Conservation (phyloP, 768 basidiomycete species). For the Termitomyces sp. region DNA sequence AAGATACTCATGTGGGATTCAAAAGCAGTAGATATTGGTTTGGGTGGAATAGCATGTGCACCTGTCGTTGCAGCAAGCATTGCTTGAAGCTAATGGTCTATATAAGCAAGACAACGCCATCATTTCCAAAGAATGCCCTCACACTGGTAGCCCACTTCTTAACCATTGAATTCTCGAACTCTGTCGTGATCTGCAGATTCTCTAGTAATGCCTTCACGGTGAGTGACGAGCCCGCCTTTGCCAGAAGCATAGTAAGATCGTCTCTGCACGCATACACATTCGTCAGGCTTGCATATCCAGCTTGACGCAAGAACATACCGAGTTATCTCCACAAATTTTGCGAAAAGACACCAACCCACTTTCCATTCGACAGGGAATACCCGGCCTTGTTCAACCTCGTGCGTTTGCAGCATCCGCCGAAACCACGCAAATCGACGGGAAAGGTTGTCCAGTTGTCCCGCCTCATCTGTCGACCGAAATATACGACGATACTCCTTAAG, state of each 20-base stretch:
- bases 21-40: constrained; percentile 82
- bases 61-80: constrained; percentile 53
- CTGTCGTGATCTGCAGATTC: constrained; percentile 76
- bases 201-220: constrained; percentile 81
- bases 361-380: constrained; percentile 87
- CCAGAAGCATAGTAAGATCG: constrained; percentile 75
- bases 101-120: background rate
- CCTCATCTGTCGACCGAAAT: constrained; percentile 89
- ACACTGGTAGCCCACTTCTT: constrained; percentile 82
- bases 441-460: constrained; percentile 94
- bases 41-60: constrained; percentile 45
- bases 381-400: constrained; percentile 81
- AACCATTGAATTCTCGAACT: constrained; percentile 79
- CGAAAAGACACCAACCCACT: constrained; percentile 74
- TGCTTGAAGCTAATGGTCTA: constrained; percentile 46
- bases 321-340: constrained; percentile 89
- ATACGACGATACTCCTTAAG: constrained; percentile 95
- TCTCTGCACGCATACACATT: constrained; percentile 42
- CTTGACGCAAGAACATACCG: constrained; percentile 40
- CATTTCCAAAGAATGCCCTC: constrained; percentile 7
- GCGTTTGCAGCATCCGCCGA: constrained; percentile 71
- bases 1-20: constrained; percentile 91
- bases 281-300: background rate
- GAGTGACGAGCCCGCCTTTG: constrained; percentile 69
- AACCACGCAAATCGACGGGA: constrained; percentile 95